Evolutionary conservation across 2,329 filamentous ascomycete genomes (phyloP).

Genomic region (Trichoderma sp.): DNA sequence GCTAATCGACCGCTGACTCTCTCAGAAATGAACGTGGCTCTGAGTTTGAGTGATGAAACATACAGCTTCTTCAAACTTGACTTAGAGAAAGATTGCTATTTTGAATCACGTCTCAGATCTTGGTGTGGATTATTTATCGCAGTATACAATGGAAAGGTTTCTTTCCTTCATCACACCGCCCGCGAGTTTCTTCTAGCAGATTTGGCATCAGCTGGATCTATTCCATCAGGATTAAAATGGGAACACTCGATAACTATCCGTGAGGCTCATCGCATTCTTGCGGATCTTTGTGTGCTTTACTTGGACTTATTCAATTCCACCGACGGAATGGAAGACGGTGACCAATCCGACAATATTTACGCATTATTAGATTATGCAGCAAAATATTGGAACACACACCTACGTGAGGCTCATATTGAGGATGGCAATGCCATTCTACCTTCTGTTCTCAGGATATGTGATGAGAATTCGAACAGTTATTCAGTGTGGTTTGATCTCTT

Average conservation of each 20-base stretch:
- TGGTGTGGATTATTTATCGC: background rate
- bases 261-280: too few relatives aligned
- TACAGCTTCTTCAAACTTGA: too few relatives aligned
- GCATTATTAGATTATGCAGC: background rate
- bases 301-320: too few relatives aligned
- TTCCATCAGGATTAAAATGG: too few relatives aligned
- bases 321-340: too few relatives aligned
- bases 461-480: background rate
- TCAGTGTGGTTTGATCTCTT: background rate
- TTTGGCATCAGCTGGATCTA: background rate
- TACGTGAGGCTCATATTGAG: background rate
- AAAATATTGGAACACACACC: background rate
- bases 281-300: too few relatives aligned
- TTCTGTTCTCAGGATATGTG: background rate
- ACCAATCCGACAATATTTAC: too few relatives aligned
- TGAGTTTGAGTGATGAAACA: too few relatives aligned
- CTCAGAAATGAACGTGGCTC: background rate
- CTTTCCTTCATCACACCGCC: background rate
- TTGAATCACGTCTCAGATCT: background rate
- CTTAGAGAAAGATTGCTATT: background rate
- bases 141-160: background rate
- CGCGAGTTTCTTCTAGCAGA: background rate
- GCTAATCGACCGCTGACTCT: background rate
- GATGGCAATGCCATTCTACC: rapidly evolving
- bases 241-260: too few relatives aligned